Base-by-base conservation (phyloP, 176 grass and related monocot genomes). In the Carex kokanica region DNA sequence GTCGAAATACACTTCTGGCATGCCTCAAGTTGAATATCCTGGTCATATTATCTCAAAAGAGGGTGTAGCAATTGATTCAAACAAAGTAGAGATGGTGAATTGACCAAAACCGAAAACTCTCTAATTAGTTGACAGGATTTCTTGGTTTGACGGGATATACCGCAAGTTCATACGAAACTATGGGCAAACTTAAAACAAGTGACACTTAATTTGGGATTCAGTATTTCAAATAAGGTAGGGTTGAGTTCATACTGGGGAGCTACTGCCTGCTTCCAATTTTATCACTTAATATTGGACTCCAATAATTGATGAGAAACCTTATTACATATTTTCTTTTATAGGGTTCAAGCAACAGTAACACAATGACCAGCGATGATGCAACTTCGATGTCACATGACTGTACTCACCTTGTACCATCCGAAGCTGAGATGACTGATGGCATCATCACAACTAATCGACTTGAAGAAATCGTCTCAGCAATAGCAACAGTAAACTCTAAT, bases 391-490 rank as follows among this genome's bases (percentile, higher is more conserved):
- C 11, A 8, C 20, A 54, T 53, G 20, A 82, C 40, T 1, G 40
- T 82, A 66, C 59, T 64, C 12, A 57, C 47, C 45, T 82, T 82
- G 57, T 64, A 64, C 57, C 49, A 41, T 64, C 59, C 8, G 5
- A 64, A 29, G 79, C 60, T 64, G 79, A 82, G 58, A 82, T 66
- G 36, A 82, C 79, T 47, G 58, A 82, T 51, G 79, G 79, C 79
- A 82, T 82, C 79, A 64, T 60, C 79, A 63, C 60, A 65, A 82
- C 24, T 64, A 8, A 60, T 7, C 79, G 79, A 32, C 34, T 64
- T 0, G 58, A 82, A 64, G 79, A 82, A 64, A 60, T 82, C 2
- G 21, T 65, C n/a, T 63, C 40, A 4, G 55, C 60, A 32, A 47
- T 82, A 61, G 38, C 29, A 49, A 52, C 62, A 65, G 20, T 3